A percentile compares a stretch with the other conserved stretches of the same genome.
phyloP scores from a whole-genome alignment of 208 protist species.

The Tritrichomonas musculus region DNA sequence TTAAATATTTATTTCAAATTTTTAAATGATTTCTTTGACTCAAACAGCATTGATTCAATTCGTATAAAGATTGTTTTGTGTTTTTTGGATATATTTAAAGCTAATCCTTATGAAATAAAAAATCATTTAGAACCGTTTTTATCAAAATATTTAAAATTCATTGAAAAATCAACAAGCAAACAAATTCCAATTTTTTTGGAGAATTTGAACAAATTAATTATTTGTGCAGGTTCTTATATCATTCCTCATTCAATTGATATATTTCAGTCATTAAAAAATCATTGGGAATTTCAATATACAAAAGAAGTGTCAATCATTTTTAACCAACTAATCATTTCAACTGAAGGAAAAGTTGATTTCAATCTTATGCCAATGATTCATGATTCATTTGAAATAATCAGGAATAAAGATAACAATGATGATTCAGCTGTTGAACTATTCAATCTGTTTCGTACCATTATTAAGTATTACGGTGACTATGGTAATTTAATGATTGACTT shows the following conservation, averaged over 20 bases:
- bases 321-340: neutral
- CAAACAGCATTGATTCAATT: neutral
- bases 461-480: neutral
- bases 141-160: neutral
- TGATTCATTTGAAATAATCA: neutral
- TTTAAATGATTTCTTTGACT: neutral
- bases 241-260: neutral
- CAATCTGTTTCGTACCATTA: neutral
- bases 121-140: neutral
- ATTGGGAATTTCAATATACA: neutral
- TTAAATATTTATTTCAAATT: neutral
- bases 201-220: neutral
- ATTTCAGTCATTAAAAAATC: neutral
- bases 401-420: neutral
- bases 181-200: neutral
- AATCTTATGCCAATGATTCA: too few species aligned
- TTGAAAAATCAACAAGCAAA: neutral
- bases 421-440: neutral
- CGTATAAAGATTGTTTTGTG: neutral
- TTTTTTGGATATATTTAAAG: neutral
- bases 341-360: neutral
- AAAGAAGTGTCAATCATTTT: neutral
- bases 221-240: neutral
- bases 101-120: neutral
- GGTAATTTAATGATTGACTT: neutral